Evolutionary conservation across 129 eudicot genomes (phyloP).

Genomic region (Artemisia annua): DNA sequence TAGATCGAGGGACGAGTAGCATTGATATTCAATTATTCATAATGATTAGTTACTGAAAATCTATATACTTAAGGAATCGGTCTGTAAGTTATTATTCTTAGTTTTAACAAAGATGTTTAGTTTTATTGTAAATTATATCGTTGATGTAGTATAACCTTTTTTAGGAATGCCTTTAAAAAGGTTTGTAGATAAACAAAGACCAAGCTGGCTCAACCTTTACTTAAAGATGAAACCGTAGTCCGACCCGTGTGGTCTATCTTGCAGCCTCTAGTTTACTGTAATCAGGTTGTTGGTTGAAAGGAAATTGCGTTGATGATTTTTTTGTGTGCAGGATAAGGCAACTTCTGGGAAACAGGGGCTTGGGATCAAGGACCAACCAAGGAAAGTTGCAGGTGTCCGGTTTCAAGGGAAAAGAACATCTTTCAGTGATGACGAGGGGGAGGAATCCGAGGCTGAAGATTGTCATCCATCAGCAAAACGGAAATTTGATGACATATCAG

Average conservation of each 20-base stretch:
- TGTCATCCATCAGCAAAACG: conserved; percentile 42
- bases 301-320: background rate
- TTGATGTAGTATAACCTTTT: no score
- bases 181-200: background rate
- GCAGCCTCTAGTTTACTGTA: background rate
- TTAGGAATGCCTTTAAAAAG: background rate
- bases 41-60: no score
- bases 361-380: conserved; percentile 80
- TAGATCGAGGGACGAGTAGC: no score
- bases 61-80: no score
- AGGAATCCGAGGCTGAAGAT: conserved; percentile 42
- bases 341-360: conserved; percentile 94
- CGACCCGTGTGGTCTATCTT: background rate
- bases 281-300: conserved; percentile 12
- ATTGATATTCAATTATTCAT: no score
- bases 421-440: conserved; percentile 71
- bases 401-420: conserved; percentile 83
- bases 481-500: conserved; percentile 45
- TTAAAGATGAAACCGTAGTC: background rate
- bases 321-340: conserved; percentile 63
- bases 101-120: no score
- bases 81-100: no score
- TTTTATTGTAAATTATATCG: no score
- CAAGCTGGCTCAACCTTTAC: no score
- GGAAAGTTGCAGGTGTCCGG: conserved; percentile 79